Evolutionary conservation across 2,329 filamentous ascomycete genomes (phyloP), one percentile per base, ranked within the genome.

Genomic region (Ophiostoma sp.): DNA sequence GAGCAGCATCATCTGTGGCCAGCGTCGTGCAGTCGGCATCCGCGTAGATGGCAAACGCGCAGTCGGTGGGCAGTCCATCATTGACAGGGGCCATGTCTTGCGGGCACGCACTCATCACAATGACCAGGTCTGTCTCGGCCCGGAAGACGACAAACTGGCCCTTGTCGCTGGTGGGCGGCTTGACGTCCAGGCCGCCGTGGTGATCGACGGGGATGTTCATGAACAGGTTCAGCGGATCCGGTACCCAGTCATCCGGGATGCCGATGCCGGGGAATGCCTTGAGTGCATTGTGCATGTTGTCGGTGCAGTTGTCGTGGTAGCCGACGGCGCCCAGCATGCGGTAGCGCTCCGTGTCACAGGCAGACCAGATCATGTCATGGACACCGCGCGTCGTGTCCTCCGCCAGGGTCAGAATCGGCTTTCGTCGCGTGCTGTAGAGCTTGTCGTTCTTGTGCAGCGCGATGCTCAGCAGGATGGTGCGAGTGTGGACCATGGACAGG

Each of bases 191-290:
- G 2, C 70, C 72, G 1, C 77, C 77, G 64, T 73, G 73, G 67
- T 76, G 74, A 62, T 77, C 74, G 41, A 79, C 75, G 18, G 76
- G 74, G 3, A 80, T 75, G 69, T 81, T 81, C 79, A 81, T 81
- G 71, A 80, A 81, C 18, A 80, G 71, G 69, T 81, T 80, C 45
- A 81, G 73, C 16, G 79, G 79, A 66, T 79, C 78, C 1, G 79
- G 79, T 3, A 77, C 74, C 74, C 75, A 76, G 49, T 76, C 75
- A 40, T 74, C 74, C 14, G 74, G 70, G 16, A 75, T 74, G 18
- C 68, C 64, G 62, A 75, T 71, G 14, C 70, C 67, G 11, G 75
- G 74, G 36, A 74, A 75, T 11, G 72, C 72, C 40, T 74, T 70
- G 60, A 80, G 69, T 3, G 71, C 77, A 44, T 68, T 68, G 70